Percentiles rank a stretch among this genome's conserved stretches.
Evolutionary conservation across 2,329 filamentous ascomycete genomes (phyloP).

Genomic region (Pseudogymnoascus verrucosus): DNA sequence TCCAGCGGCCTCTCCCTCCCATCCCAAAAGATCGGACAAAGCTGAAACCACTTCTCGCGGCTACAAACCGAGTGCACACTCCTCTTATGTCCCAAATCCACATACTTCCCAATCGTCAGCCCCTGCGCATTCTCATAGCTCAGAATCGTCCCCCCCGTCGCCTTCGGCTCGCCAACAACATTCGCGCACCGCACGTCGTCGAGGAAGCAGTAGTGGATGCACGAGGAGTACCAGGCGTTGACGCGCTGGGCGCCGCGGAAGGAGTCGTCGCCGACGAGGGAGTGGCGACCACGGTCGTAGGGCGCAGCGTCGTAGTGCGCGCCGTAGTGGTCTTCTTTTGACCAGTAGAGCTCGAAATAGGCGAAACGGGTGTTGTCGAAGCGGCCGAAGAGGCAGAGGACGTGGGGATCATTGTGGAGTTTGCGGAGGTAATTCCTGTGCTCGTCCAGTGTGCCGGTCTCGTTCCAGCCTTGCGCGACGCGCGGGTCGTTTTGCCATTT

Average conservation of each 20-base stretch:
- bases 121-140: constrained; percentile 28
- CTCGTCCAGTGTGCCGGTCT: constrained; percentile 66
- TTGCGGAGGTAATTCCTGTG: constrained; percentile 63
- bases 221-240: constrained; percentile 52
- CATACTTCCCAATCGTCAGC: constrained; percentile 28
- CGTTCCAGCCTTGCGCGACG: constrained; percentile 72
- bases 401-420: constrained; percentile 64
- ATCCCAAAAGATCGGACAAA: constrained; percentile 42
- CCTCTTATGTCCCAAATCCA: constrained; percentile 33
- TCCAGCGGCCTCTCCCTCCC: constrained; percentile 36
- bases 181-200: constrained; percentile 50
- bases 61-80: constrained; percentile 30
- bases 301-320: constrained; percentile 47
- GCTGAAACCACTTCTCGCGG: constrained; percentile 35
- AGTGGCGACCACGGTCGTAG: constrained; percentile 53
- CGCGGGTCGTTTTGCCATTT: constrained; percentile 78
- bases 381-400: constrained; percentile 59
- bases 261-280: constrained; percentile 47
- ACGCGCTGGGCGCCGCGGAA: constrained; percentile 55
- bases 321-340: constrained; percentile 55
- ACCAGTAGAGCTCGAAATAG: constrained; percentile 78
- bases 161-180: constrained; percentile 64
- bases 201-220: constrained; percentile 56
- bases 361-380: constrained; percentile 66
- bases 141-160: constrained; percentile 60